Percentiles rank a stretch among this genome's conserved stretches.
Conservation (phyloP, 768 basidiomycete genomes). For the Brasilioporus rufonigricans region DNA sequence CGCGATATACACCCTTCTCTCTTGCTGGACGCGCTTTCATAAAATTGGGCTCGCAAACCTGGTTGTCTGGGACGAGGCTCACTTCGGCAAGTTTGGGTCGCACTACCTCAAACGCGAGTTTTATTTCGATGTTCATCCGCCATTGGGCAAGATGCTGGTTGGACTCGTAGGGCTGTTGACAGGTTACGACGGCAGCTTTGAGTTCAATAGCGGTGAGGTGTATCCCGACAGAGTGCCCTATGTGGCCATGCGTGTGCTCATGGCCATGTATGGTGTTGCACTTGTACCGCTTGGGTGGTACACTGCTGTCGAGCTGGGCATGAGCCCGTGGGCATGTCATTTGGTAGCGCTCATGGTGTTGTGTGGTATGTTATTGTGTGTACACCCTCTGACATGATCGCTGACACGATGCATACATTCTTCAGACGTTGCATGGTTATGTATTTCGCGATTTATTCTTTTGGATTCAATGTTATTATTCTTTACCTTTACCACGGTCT, state of each 20-base stretch:
- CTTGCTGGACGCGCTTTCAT: constrained; percentile 94
- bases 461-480: constrained; percentile 98
- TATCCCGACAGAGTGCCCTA: constrained; percentile 89
- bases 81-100: constrained; percentile 98
- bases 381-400: constrained; percentile 23
- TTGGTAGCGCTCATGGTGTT: constrained; percentile 92
- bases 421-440: constrained; percentile 92
- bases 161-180: constrained; percentile 88
- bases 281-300: constrained; percentile 98
- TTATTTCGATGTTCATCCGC: constrained; percentile 99
- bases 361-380: constrained; percentile 53
- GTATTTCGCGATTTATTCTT: constrained; percentile 95
- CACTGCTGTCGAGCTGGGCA: constrained; percentile 90
- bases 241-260: constrained; percentile 91
- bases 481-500: constrained; percentile 97
- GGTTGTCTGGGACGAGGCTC: constrained; percentile 99
- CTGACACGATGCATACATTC: background rate
- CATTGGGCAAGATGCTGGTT: constrained; percentile 98
- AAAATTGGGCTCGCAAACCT: constrained; percentile 81
- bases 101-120: constrained; percentile 99
- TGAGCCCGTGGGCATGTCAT: constrained; percentile 88
- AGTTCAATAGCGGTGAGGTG: constrained; percentile 87
- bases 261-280: constrained; percentile 91
- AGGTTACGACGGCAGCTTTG: constrained; percentile 89
- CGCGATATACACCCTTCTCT: constrained; percentile 85